A percentile compares a stretch with the other conserved stretches of the same genome.
Evolutionary conservation across 306 rosid genomes (phyloP).

Genomic region (Quercus variabilis): DNA sequence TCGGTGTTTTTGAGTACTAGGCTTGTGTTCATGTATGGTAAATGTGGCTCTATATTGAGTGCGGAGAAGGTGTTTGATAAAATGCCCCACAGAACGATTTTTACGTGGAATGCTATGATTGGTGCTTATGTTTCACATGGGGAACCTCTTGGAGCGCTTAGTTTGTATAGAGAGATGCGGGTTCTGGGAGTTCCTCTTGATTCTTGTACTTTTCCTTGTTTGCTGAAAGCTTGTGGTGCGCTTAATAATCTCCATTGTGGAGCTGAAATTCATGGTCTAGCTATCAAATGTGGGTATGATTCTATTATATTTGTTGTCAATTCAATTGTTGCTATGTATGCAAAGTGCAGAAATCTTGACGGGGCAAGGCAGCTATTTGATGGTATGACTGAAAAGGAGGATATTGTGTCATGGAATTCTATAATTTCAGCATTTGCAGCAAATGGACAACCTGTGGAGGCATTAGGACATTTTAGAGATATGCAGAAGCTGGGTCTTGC

Average conservation of each 20-base stretch:
- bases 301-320: constrained; percentile 47
- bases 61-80: constrained; percentile 56
- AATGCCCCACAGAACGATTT: constrained; percentile 54
- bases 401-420: constrained; percentile 68
- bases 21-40: constrained; percentile 59
- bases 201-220: constrained; percentile 55
- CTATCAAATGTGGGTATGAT: constrained; percentile 52
- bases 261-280: constrained; percentile 61
- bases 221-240: constrained; percentile 52
- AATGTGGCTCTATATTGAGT: constrained; percentile 39
- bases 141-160: constrained; percentile 41
- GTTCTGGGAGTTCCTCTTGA: constrained; percentile 38
- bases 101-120: constrained; percentile 73
- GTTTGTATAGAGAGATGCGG: constrained; percentile 54
- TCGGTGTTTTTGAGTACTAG: constrained; percentile 54
- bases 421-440: constrained; percentile 56
- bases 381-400: constrained; percentile 41
- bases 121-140: constrained; percentile 61
- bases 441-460: constrained; percentile 40
- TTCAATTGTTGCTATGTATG: constrained; percentile 70
- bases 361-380: constrained; percentile 53
- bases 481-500: constrained; percentile 42
- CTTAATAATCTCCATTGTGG: constrained; percentile 31
- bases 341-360: constrained; percentile 48
- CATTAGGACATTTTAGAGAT: constrained; percentile 47